Percentiles rank a stretch among this genome's conserved stretches.
phyloP scores from a whole-genome alignment of 768 basidiomycete genomes.

The Suillus paluster region DNA sequence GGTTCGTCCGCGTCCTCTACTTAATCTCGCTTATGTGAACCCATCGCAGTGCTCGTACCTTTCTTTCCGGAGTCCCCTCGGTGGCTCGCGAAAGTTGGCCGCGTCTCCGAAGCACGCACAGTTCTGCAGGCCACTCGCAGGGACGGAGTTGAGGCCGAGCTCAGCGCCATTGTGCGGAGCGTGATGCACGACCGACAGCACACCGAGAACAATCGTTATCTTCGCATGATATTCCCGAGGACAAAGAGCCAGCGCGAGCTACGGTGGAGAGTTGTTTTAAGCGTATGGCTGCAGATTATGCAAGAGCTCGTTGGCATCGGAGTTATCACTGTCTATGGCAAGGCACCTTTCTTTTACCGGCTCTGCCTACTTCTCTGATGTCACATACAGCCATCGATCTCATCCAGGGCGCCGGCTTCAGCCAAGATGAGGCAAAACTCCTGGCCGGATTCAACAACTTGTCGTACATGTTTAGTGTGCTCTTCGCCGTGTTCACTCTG shows the following conservation, averaged over 20 bases:
- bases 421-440: conserved; percentile 11
- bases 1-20: conserved; percentile 1
- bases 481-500: conserved; percentile 14
- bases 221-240: conserved; percentile 13
- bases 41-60: conserved; percentile 3
- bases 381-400: conserved; percentile 9
- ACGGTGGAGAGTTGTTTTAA: conserved; percentile 13
- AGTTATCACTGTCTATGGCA: conserved; percentile 14
- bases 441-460: conserved; percentile 12
- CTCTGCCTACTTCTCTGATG: not conserved
- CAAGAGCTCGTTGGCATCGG: conserved; percentile 16
- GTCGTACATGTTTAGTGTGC: conserved; percentile 14
- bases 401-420: conserved; percentile 13
- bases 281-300: conserved; percentile 15
- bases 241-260: conserved; percentile 15
- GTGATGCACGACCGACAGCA: conserved; percentile 10
- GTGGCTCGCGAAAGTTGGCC: conserved; percentile 25
- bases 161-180: conserved; percentile 7
- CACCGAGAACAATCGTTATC: conserved; percentile 11
- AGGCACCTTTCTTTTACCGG: not conserved
- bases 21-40: not conserved
- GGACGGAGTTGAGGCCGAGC: conserved; percentile 9
- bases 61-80: conserved; percentile 19
- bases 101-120: conserved; percentile 23
- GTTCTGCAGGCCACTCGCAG: conserved; percentile 18